Percentiles rank a stretch among this genome's conserved stretches.
Evolutionary conservation across 192 early-diverging fungal genomes (phyloP).

Genomic region (Piromyces sp.): DNA sequence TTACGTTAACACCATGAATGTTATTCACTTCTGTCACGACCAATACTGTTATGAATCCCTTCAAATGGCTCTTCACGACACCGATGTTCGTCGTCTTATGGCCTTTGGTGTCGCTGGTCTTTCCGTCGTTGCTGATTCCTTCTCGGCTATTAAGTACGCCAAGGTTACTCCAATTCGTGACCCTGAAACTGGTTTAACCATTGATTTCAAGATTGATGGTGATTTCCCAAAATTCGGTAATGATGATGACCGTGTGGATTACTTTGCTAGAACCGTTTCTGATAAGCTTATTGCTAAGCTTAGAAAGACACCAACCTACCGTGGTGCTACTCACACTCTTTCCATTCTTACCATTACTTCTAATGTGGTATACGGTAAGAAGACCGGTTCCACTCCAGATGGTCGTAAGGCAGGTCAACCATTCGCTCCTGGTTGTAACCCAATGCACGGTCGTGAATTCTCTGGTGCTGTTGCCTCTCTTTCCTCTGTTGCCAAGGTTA

Average conservation of each 20-base stretch:
- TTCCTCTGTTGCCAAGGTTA: slow-evolving; percentile 11
- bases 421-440: slow-evolving; percentile 6
- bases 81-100: slow-evolving; percentile 8
- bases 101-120: slow-evolving; percentile 8
- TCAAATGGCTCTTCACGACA: slow-evolving; percentile 8
- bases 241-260: slow-evolving; percentile 7
- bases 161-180: slow-evolving; percentile 6
- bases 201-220: slow-evolving; percentile 10
- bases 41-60: background rate
- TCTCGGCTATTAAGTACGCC: slow-evolving; percentile 7
- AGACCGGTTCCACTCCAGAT: slow-evolving; percentile 7
- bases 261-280: slow-evolving; percentile 5
- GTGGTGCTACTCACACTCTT: slow-evolving; percentile 6
- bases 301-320: slow-evolving; percentile 6
- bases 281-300: background rate
- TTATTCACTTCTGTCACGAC: too few relatives aligned
- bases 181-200: slow-evolving; percentile 5
- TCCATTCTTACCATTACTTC: slow-evolving; percentile 8
- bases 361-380: background rate
- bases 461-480: slow-evolving; percentile 3
- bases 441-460: slow-evolving; percentile 8
- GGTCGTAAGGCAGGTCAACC: slow-evolving; percentile 5
- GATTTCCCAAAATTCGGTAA: slow-evolving; percentile 9
- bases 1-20: slow-evolving; percentile 4
- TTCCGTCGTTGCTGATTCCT: slow-evolving; percentile 6